Evolutionary conservation across 1,139 yeast genomes (phyloP).

Genomic region (Saccharomyces hybrid): DNA sequence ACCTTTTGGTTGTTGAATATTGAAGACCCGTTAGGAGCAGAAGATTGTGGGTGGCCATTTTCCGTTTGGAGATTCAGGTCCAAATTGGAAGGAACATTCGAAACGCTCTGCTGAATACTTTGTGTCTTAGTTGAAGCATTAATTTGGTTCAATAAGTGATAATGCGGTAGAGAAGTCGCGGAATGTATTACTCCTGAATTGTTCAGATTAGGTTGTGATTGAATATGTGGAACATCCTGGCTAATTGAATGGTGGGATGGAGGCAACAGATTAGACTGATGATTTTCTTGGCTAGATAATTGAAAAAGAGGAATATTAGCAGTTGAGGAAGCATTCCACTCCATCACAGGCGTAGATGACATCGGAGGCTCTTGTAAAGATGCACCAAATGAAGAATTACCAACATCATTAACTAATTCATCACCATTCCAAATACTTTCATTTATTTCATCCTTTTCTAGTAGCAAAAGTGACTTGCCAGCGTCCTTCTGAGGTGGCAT

Average conservation of each 20-base stretch:
- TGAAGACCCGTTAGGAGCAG: constrained; percentile 12
- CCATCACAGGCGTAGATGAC: constrained; percentile 27
- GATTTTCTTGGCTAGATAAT: background rate
- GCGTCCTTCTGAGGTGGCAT: constrained; percentile 28
- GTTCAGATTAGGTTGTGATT: background rate
- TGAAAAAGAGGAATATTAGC: background rate
- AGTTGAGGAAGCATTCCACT: constrained; percentile 22
- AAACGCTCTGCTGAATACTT: background rate
- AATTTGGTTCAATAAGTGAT: background rate
- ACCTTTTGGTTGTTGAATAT: constrained; percentile 8
- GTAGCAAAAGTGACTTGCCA: constrained; percentile 47
- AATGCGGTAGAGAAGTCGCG: background rate
- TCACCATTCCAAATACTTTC: constrained; percentile 45
- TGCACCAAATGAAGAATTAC: constrained; percentile 9
- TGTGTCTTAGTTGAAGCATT: background rate
- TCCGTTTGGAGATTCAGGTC: background rate
- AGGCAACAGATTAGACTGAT: background rate
- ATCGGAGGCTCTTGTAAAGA: constrained; percentile 25
- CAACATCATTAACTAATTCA: constrained; percentile 20
- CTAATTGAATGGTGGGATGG: background rate
- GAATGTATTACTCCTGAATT: background rate
- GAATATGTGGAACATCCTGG: background rate
- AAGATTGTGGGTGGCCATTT: background rate
- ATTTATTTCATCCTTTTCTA: constrained; percentile 43
- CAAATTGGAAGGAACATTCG: background rate